phyloP scores from a whole-genome alignment of 306 rosid species.

The Quercus mongolica region DNA sequence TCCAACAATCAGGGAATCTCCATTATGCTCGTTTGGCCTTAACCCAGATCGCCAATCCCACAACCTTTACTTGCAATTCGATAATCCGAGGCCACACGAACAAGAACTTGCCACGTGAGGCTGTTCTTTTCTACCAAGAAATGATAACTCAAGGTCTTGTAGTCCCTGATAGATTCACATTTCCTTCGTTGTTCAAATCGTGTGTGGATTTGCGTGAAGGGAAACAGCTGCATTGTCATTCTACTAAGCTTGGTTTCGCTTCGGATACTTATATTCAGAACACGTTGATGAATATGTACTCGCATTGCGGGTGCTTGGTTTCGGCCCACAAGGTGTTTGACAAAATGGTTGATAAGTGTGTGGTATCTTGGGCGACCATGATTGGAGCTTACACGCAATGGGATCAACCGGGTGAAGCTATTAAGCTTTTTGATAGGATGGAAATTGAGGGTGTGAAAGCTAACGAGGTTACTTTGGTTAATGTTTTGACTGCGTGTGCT shows the following conservation, averaged over 20 bases:
- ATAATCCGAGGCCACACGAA: constrained; percentile 18
- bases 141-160: constrained; percentile 5
- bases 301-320: constrained; percentile 17
- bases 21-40: constrained; percentile 13
- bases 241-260: constrained; percentile 24
- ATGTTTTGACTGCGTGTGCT: constrained; percentile 15
- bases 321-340: constrained; percentile 11
- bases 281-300: constrained; percentile 22
- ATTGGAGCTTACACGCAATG: constrained; percentile 20
- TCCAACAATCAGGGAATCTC: constrained; percentile 2
- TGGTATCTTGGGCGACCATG: constrained; percentile 35
- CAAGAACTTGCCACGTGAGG: neutral
- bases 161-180: constrained; percentile 23
- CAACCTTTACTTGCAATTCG: constrained; percentile 14
- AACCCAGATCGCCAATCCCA: constrained; percentile 20
- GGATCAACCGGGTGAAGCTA: constrained; percentile 13
- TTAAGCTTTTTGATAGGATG: constrained; percentile 10
- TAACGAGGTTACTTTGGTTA: constrained; percentile 21
- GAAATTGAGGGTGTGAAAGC: neutral
- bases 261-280: constrained; percentile 24
- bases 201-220: constrained; percentile 14
- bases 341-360: constrained; percentile 14
- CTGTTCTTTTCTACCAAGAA: constrained; percentile 10
- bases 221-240: constrained; percentile 22
- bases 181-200: constrained; percentile 24